Conservation (phyloP, 495 filamentous ascomycete species). For the Aeminium ludgeri region DNA sequence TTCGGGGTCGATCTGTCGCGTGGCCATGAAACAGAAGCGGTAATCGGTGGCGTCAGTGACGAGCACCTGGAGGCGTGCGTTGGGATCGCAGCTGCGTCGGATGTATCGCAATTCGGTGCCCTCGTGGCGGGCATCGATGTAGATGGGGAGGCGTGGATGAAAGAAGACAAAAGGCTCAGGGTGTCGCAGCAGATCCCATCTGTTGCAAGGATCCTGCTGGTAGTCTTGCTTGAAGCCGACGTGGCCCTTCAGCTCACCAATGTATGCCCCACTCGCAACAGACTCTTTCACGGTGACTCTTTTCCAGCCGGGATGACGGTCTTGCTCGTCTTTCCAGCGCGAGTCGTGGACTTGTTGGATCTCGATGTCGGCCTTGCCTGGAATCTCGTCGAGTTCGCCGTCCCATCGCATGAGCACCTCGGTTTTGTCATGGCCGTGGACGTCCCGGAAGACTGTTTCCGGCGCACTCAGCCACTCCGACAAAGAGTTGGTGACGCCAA, state of each 20-base stretch:
- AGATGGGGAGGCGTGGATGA: conserved; percentile 39
- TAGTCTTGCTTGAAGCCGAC: conserved; percentile 69
- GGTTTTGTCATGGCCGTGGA: conserved; percentile 17
- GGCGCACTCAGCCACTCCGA: conserved; percentile 49
- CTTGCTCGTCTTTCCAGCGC: conserved; percentile 29
- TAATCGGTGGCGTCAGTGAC: conserved; percentile 59
- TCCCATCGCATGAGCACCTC: conserved; percentile 43
- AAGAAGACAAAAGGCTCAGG: conserved; percentile 43
- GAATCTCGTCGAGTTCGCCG: conserved; percentile 36
- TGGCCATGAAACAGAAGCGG: conserved; percentile 78
- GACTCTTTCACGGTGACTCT: conserved; percentile 44
- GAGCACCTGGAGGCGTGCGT: conserved; percentile 63
- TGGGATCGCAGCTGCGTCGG: conserved; percentile 75
- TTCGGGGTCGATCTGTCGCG: conserved; percentile 46
- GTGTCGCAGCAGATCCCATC: conserved; percentile 58
- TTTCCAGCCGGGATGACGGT: conserved; percentile 46
- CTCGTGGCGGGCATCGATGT: conserved; percentile 75
- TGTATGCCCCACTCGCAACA: conserved; percentile 47
- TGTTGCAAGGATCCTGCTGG: conserved; percentile 49
- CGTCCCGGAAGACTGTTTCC: conserved; percentile 33
- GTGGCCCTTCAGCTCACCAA: conserved; percentile 77
- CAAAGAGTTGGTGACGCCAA: conserved; percentile 49
- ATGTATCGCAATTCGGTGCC: conserved; percentile 72
- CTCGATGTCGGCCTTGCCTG: conserved; percentile 20
- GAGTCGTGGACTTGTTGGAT: conserved; percentile 28